Base-by-base conservation (phyloP, 305 asterid species). In the Fraxinus sp. region DNA sequence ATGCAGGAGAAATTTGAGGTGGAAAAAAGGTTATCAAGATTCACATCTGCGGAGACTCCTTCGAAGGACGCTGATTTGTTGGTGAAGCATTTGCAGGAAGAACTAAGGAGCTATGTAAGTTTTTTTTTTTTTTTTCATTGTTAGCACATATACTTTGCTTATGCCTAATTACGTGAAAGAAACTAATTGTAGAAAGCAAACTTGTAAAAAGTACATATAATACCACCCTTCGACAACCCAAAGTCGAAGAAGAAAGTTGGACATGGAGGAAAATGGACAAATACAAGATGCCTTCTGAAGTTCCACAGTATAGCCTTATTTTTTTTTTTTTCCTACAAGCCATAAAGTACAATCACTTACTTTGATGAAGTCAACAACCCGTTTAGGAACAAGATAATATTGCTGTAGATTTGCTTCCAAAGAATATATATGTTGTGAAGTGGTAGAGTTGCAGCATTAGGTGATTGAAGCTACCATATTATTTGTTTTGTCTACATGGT, bases 31-130 rank as follows among this genome's bases (percentile, higher is more conserved):
- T 84, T 91, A 78, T 83, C 92, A 24, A 77, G 79, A 84, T 73
- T 76, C 78, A 88, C 87, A 83, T 86, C 89, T 84, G 91, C 85
- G 55, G 97, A 91, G 79, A 59, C 90, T 85, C 87, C 94, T 81
- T 86, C 93, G 26, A 84, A 86, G 77, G 98, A 94, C 83, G 33
- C 85, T 78, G 84, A 80, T 86, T 79, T 92, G 85, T 82, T 94
- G 93, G 94, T 96, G 88, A 93, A 94, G 86, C 97, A 93, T 86
- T 89, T 96, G 91, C 98, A 87, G 82, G 98, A 94, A 78, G 99
- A 96, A 89, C 88, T 96, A 84, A 91, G 92, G 89, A 90, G 86
- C 90, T 92, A 89, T 88, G 99, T 94, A 87, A 93, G 99, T 89
- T 81, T 72, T 81, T 43, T 81, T 71, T 74, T 52, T 20, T 70